These are phyloP conservation scores for Draba incana DNA, from an alignment of 345 rosid species.

Conservation along the genomic window DNA sequence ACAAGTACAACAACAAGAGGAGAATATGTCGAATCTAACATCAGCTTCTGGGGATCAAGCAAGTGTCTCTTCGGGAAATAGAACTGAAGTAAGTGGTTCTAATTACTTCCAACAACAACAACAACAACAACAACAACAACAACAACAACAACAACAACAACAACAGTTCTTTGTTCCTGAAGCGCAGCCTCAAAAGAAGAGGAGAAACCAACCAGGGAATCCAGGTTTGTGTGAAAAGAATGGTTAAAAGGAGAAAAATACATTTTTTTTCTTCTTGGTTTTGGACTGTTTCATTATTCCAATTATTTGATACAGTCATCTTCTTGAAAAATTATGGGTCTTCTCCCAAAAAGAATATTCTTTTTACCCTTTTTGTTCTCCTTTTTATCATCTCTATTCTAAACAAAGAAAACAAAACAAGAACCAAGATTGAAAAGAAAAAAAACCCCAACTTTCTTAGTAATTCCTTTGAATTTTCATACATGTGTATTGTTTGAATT, in stretches of 20 bases:
- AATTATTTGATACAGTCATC: conserved; percentile 40
- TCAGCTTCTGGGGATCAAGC: conserved; percentile 75
- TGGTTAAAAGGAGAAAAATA: neutral
- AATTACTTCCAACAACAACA: conserved; percentile 37
- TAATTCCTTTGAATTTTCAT: neutral
- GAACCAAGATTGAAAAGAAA: neutral
- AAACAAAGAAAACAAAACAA: neutral
- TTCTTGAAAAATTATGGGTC: conserved; percentile 38
- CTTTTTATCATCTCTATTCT: conserved; percentile 21
- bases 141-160: conserved; percentile 40
- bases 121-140: conserved; percentile 40
- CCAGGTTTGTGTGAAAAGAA: conserved; percentile 63
- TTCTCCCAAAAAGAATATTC: conserved; percentile 39
- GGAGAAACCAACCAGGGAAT: conserved; percentile 86
- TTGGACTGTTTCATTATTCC: conserved; percentile 37
- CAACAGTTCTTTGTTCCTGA: conserved; percentile 52
- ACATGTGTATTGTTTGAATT: conserved; percentile 14
- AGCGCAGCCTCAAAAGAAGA: conserved; percentile 60
- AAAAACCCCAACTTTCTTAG: neutral
- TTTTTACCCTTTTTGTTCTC: conserved; percentile 38
- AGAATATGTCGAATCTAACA: conserved; percentile 91
- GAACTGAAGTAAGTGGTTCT: conserved; percentile 53
- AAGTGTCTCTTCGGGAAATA: conserved; percentile 77
- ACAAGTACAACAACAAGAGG: conserved; percentile 51
- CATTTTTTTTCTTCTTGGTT: conserved; percentile 7